Evolutionary conservation across 1,139 yeast genomes (phyloP), one percentile per base, ranked within the genome.

Genomic region (Kazachstania sp.): DNA sequence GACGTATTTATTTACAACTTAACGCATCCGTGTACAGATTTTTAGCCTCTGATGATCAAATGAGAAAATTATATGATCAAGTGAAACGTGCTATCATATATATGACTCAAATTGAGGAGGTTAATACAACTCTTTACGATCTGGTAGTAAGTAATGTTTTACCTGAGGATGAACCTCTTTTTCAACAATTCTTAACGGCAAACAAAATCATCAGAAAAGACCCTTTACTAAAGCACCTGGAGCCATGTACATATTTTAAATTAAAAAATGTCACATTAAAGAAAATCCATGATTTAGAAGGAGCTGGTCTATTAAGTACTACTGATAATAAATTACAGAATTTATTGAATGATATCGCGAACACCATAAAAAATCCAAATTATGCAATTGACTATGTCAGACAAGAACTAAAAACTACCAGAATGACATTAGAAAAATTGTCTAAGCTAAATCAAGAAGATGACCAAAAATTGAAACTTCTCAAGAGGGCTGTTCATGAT

Each of bases 41-140:
- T 19, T 54, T 66, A 8, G 59, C 65, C 13, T 60, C 60, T 28
- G 71, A 70, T 43, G 66, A 67, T 18, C 78, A 77, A 56, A 66
- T 73, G 19, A 75, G 74, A 48, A 71, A 83, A 2, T 67, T 87
- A 32, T 71, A 85, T 58, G 77, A 90, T 43, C 90, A 88, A 57
- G 87, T 86, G 0, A 92, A 92, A 63, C 72, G 95, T 54, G 83
- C 90, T 53, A 68, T 90, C 34, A 68, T 85, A 20, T 88, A 87
- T 59, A 80, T 90, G 56, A 78, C 90, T 51, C 79, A 90, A 51
- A 86, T 92, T 13, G 67, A 92, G 68, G 72, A 72, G 39, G 77
- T 78, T 32, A 87, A 87, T 20, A 73, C 77, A 3, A 84, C 82
- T 51, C 67, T 92, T 43, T 73, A 86, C 52, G 95, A 86, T 41